Conservation (phyloP, 2,329 filamentous ascomycete genomes). For the Exophiala sideris region DNA sequence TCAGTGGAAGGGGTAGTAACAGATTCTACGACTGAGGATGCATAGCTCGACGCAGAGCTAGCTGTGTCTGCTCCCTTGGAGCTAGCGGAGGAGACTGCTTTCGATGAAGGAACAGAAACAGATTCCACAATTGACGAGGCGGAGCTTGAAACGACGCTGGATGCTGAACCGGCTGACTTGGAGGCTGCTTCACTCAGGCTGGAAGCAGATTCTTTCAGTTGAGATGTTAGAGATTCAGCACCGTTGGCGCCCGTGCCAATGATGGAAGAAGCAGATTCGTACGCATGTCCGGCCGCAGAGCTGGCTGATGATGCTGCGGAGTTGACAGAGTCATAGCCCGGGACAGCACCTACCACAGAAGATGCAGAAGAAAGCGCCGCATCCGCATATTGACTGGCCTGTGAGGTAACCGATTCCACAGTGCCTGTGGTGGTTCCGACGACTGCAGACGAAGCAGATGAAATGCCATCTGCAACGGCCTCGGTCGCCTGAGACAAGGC, state of each 20-base stretch:
- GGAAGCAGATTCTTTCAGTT: conserved; percentile 9
- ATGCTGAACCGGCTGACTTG: neutral
- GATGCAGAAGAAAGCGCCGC: conserved; percentile 21
- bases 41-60: conserved; percentile 2
- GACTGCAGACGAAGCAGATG: conserved; percentile 24
- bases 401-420: conserved; percentile 36
- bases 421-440: conserved; percentile 34
- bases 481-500: conserved; percentile 32
- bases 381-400: conserved; percentile 12
- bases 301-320: conserved; percentile 33
- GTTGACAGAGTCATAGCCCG: conserved; percentile 16
- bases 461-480: conserved; percentile 12
- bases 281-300: conserved; percentile 25
- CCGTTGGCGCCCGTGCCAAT: conserved; percentile 34
- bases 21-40: conserved; percentile 10
- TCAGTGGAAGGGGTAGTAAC: conserved; percentile 5
- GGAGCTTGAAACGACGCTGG: neutral
- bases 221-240: conserved; percentile 20
- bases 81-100: conserved; percentile 6
- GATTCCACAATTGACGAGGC: neutral
- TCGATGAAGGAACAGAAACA: conserved; percentile 3
- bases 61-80: conserved; percentile 10
- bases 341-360: conserved; percentile 4
- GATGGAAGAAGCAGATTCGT: conserved; percentile 18
- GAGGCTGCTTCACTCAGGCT: conserved; percentile 3